These are phyloP conservation scores for Novymonas esmeraldas DNA, from an alignment of 208 protist genomes.

Conservation along the genomic window DNA sequence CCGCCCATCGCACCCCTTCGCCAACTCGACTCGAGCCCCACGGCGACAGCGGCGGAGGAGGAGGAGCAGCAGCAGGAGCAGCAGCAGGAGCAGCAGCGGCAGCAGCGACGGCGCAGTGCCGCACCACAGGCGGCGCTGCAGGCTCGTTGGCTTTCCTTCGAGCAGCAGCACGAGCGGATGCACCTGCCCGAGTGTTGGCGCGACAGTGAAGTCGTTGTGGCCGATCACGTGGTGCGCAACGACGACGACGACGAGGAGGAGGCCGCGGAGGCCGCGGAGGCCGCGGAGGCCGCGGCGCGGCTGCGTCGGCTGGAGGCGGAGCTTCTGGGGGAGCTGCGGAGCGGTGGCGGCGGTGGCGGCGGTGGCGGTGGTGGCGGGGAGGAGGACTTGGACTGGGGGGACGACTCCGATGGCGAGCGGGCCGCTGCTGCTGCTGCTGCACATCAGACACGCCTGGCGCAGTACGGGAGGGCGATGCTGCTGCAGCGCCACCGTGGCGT, in stretches of 20 bases:
- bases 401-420: slow-evolving; percentile 1
- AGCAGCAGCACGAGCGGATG: slow-evolving; percentile 35
- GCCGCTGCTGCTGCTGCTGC: not conserved
- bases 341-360: not conserved
- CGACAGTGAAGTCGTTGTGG: slow-evolving; percentile 32
- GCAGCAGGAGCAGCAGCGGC: not conserved
- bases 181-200: slow-evolving; percentile 36
- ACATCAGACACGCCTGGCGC: slow-evolving; percentile 16
- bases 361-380: not conserved
- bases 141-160: slow-evolving; percentile 32
- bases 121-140: not conserved
- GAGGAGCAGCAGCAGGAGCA: not conserved
- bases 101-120: not conserved
- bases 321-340: slow-evolving; percentile 7
- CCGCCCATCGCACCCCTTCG: slow-evolving; percentile 27
- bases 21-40: not conserved
- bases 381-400: slow-evolving; percentile 24
- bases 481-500: slow-evolving; percentile 8
- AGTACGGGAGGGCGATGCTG: slow-evolving; percentile 16
- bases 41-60: not conserved
- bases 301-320: slow-evolving; percentile 30
- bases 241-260: slow-evolving; percentile 12
- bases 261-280: no score
- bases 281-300: slow-evolving; percentile 9
- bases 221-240: slow-evolving; percentile 21